phyloP scores from a whole-genome alignment of 352 stramenopile species.

The Phytophthora sansomeana region DNA sequence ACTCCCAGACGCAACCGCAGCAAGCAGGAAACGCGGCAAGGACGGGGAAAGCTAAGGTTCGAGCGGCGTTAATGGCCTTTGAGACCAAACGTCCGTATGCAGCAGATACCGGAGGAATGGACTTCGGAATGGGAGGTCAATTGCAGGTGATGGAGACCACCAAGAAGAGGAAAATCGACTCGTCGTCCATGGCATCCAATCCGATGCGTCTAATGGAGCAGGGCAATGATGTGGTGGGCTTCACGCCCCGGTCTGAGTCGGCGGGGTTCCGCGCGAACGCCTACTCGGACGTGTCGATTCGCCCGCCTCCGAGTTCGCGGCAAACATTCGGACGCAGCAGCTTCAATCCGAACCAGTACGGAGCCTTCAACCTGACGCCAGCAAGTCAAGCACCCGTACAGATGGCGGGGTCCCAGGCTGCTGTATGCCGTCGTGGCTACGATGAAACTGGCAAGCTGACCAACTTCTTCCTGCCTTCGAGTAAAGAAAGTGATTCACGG shows the following conservation, averaged over 20 bases:
- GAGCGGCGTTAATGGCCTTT: slow-evolving; percentile 16
- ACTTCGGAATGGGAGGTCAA: slow-evolving; percentile 30
- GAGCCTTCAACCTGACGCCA: slow-evolving; percentile 64
- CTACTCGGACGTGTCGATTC: slow-evolving; percentile 73
- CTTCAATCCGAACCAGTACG: slow-evolving; percentile 78
- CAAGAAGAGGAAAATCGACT: slow-evolving; percentile 70
- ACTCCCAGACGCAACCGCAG: slow-evolving; percentile 28
- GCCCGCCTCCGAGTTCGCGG: slow-evolving; percentile 43
- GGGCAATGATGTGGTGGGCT: slow-evolving; percentile 16
- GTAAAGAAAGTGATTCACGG: slow-evolving; percentile 45
- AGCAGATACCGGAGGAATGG: neutral
- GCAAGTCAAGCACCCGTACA: slow-evolving; percentile 53
- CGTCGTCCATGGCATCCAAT: slow-evolving; percentile 16
- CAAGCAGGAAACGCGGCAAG: slow-evolving; percentile 10
- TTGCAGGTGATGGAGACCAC: slow-evolving; percentile 49
- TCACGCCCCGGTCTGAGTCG: slow-evolving; percentile 42
- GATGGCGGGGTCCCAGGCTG: slow-evolving; percentile 31
- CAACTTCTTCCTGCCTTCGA: slow-evolving; percentile 69
- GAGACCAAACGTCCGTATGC: slow-evolving; percentile 38
- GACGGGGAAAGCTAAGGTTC: slow-evolving; percentile 42
- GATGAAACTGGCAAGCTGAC: slow-evolving; percentile 83
- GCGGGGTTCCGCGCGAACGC: slow-evolving; percentile 57
- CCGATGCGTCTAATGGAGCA: slow-evolving; percentile 22
- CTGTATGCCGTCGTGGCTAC: slow-evolving; percentile 69
- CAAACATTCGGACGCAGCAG: slow-evolving; percentile 60